Conservation (phyloP, 179 eudicot species). For the Beta lomatogona region DNA sequence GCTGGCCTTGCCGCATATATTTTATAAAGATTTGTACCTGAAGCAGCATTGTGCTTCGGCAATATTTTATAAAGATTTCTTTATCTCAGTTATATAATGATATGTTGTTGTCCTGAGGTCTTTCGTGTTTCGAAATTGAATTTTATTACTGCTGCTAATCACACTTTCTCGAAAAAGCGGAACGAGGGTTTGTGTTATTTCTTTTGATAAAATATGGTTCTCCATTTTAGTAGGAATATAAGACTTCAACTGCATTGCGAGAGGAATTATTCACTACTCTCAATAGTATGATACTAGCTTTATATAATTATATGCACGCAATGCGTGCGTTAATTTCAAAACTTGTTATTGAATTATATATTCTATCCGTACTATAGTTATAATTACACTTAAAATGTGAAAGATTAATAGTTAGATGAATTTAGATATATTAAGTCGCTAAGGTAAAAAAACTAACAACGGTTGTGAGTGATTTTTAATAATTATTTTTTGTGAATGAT, state of each 20-base stretch:
- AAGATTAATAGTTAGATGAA: no score
- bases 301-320: no score
- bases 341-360: no score
- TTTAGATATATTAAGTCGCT: no score
- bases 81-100: not conserved
- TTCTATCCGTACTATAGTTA: no score
- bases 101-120: not conserved
- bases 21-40: slow-evolving; percentile 20
- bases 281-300: not conserved
- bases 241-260: not conserved
- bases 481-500: no score
- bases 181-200: not conserved
- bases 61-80: slow-evolving; percentile 16
- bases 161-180: not conserved
- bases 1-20: slow-evolving; percentile 25
- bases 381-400: no score
- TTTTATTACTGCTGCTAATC: not conserved
- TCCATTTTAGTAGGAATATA: not conserved
- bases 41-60: slow-evolving; percentile 20
- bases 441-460: no score
- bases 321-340: no score
- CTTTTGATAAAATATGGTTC: not conserved
- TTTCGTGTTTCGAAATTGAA: not conserved
- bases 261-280: not conserved
- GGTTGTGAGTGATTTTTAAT: no score